Percentiles rank a stretch among this genome's conserved stretches.
Evolutionary conservation across 306 rosid species (phyloP).

Genomic region (Pyrus bretschneideri): DNA sequence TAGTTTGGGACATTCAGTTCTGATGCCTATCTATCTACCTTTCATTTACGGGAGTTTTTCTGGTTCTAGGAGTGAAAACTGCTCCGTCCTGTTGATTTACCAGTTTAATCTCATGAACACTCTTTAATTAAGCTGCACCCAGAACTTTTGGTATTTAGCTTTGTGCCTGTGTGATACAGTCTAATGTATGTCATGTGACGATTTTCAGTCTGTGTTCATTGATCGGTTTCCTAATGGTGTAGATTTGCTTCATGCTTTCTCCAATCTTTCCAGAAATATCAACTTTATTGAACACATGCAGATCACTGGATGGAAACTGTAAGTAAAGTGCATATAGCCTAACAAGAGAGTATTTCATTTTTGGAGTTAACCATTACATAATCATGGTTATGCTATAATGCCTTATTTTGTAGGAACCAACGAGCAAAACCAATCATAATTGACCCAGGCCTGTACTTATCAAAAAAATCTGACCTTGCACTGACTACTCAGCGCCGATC

Average conservation of each 20-base stretch:
- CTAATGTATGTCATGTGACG: background rate
- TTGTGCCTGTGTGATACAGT: background rate
- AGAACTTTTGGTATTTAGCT: background rate
- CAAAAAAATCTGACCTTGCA: conserved; percentile 75
- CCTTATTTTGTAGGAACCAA: conserved; percentile 56
- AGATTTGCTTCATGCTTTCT: conserved; percentile 87
- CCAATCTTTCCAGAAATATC: conserved; percentile 70
- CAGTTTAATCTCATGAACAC: background rate
- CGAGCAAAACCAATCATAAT: conserved; percentile 87
- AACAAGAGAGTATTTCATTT: background rate
- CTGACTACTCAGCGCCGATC: conserved; percentile 77
- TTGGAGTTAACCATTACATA: background rate
- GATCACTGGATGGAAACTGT: conserved; percentile 88
- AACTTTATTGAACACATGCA: conserved; percentile 81
- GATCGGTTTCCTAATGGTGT: conserved; percentile 27
- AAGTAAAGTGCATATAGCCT: conserved; percentile 26
- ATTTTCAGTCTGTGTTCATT: background rate
- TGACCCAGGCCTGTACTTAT: conserved; percentile 54
- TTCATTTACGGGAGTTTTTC: background rate
- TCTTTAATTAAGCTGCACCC: background rate
- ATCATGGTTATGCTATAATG: conserved; percentile 3
- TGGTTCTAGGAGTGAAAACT: background rate
- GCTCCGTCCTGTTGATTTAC: background rate
- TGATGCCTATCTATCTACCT: background rate
- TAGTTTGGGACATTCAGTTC: background rate